A percentile compares a stretch with the other conserved stretches of the same genome.
Conservation (phyloP, 2,329 filamentous ascomycete species). For the Fusarium sublunatum region DNA sequence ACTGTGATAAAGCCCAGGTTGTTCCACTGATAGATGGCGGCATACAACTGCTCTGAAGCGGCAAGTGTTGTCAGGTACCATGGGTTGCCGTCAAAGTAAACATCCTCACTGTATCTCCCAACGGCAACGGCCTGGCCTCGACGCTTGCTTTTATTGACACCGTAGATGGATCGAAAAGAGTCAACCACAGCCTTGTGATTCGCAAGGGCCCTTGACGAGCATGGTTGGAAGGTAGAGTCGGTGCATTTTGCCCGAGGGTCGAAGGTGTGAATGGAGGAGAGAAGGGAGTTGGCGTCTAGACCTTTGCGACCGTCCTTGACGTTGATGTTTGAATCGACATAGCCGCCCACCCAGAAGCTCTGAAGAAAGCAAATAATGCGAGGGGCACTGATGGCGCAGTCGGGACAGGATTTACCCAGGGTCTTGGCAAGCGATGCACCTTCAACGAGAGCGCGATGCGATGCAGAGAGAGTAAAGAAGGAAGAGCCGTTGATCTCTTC, state of each 20-base stretch:
- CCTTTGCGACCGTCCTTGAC: slow-evolving; percentile 68
- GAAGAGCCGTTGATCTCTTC: slow-evolving; percentile 81
- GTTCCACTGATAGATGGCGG: slow-evolving; percentile 77
- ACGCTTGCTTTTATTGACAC: slow-evolving; percentile 71
- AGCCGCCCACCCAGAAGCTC: slow-evolving; percentile 73
- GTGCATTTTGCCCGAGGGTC: slow-evolving; percentile 73
- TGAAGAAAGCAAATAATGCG: slow-evolving; percentile 77
- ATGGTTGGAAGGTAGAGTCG: slow-evolving; percentile 78
- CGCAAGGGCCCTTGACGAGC: slow-evolving; percentile 71
- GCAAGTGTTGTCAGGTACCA: slow-evolving; percentile 81
- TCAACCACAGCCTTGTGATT: slow-evolving; percentile 80
- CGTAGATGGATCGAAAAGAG: slow-evolving; percentile 74
- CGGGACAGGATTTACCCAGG: slow-evolving; percentile 68
- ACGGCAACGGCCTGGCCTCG: slow-evolving; percentile 67
- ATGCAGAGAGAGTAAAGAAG: slow-evolving; percentile 77
- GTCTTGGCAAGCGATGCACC: slow-evolving; percentile 73
- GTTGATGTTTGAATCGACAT: slow-evolving; percentile 75
- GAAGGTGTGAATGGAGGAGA: slow-evolving; percentile 73
- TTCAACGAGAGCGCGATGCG: slow-evolving; percentile 71
- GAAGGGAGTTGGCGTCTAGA: slow-evolving; percentile 75
- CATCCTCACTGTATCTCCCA: slow-evolving; percentile 75
- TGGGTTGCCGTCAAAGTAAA: slow-evolving; percentile 79
- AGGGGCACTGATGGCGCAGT: slow-evolving; percentile 71
- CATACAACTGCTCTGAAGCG: slow-evolving; percentile 80
- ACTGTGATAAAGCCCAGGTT: slow-evolving; percentile 66